Evolutionary conservation across 2,329 filamentous ascomycete species (phyloP), one percentile per base, ranked within the genome.

Genomic region (Pseudogymnoascus sp.): DNA sequence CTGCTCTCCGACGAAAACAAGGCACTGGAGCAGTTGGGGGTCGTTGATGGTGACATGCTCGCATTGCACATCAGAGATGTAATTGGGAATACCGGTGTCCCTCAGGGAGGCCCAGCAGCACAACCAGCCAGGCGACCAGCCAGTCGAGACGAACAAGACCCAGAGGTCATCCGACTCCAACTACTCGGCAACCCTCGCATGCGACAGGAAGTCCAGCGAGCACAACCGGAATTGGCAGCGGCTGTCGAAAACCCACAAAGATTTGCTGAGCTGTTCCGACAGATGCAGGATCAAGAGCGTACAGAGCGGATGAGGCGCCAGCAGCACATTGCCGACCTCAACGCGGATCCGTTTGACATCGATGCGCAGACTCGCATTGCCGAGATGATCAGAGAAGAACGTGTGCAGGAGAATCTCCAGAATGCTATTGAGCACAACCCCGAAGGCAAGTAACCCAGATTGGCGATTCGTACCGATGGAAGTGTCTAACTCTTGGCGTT

Each of bases 381-480:
- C 71, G 94, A 99, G 76, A 95, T 97, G 75, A 99, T 99, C 71
- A 87, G 94, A 61, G 90, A 97, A 75, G 90, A 97, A 75, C 82
- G 88, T 14, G 93, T 99, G 50, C 91, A 93, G 74, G 91, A 97
- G 76, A 99, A 99, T 70, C 75, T 97, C 63, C 91, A 97, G 71
- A 94, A 92, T 75, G 94, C 94, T 41, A 93, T 97, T 82, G 93
- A 97, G 75, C 88, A 97, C 75, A 96, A 95, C 70, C 94, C 94
- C 0, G 94, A 97, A 83, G 93, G 93, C 95, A 76, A 68, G 81
- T 75, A 39, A 14, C 39, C 62, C 25, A 9, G n/a, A 20, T 34
- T 37, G 5, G 35, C 58, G 18, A 20, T 50, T 22, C 28, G 20
- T 35, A 30, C 14, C 11, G 7, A 18, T 32, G 16, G 18, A 35